Base-by-base conservation (phyloP, 768 basidiomycete genomes). In the Hygrophoropsis aurantiaca region DNA sequence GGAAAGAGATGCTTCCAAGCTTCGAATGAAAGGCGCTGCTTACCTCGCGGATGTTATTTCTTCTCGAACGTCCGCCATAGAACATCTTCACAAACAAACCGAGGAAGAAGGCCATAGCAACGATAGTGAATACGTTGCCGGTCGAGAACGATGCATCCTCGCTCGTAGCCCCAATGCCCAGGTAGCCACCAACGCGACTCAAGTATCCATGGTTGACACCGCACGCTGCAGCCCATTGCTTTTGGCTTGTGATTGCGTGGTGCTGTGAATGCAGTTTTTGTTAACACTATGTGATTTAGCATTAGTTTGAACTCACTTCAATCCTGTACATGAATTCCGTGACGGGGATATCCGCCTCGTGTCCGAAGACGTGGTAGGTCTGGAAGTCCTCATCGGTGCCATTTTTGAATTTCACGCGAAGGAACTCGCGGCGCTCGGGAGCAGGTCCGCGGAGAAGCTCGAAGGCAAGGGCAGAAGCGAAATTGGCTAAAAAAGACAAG, bases 391-490 rank as follows among this genome's bases (percentile, higher is more conserved):
- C 56, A 13, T 58, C 39, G 16, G 89, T 88, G 25, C 88, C 87
- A 61, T 90, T 90, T 77, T 81, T 85, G 79, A 89, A 89, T 66
- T 79, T 84, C 78, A 90, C 74, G 51, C 87, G 83, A 54, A 91
- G 72, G 73, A 89, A 89, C 69, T 89, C 85, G 39, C 86, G 82
- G 57, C 79, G 70, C 51, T 88, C 86, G 11, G 85, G 85, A n/a
- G 82, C 81, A 43, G 80, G 77, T 16, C 85, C 84, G 35, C 84
- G 81, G 59, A 85, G 79, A 52, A 90, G 74, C 69, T 90, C 89
- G 42, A 90, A 82, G 32, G 79, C 81, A 47, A 89, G 64, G 21
- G 87, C 85, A 26, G 86, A 82, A 2, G 82, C 80, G 56, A 74
- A 88, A 62, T 90, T 74, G 52, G 87, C 88, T 90, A 43, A 38